Conservation (phyloP, 805 yeast genomes). For the Yarrowia bubula region DNA sequence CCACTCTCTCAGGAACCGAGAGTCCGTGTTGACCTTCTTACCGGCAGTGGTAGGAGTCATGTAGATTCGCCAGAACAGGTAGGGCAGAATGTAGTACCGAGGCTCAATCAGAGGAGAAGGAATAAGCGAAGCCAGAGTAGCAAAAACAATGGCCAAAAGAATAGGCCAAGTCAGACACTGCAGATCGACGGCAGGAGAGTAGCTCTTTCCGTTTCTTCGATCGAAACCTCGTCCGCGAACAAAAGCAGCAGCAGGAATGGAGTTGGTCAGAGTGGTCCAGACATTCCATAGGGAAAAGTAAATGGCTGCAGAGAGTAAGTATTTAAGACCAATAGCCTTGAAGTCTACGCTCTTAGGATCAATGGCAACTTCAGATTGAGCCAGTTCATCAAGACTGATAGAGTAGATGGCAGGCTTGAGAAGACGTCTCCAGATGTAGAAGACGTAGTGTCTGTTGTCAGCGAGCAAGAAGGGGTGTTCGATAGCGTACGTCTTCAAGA, state of each 20-base stretch:
- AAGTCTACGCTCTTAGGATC: constrained; percentile 55
- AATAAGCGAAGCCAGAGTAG: constrained; percentile 52
- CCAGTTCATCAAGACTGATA: constrained; percentile 4
- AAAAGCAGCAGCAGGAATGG: background rate
- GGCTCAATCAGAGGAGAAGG: constrained; percentile 96
- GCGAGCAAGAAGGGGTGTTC: constrained; percentile 90
- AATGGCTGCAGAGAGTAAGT: constrained; percentile 29
- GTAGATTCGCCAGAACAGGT: constrained; percentile 59
- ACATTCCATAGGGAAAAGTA: constrained; percentile 42
- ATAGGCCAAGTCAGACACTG: constrained; percentile 25
- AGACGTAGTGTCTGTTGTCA: constrained; percentile 91
- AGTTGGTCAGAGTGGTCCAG: constrained; percentile 38
- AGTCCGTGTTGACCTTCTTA: constrained; percentile 33
- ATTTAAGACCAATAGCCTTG: constrained; percentile 25
- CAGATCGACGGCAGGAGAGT: constrained; percentile 6
- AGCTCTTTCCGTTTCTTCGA: constrained; percentile 5
- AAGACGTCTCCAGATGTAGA: constrained; percentile 73
- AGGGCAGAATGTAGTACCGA: constrained; percentile 84
- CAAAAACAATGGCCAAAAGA: constrained; percentile 35
- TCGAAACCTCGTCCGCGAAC: constrained; percentile 12
- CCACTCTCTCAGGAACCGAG: constrained; percentile 53
- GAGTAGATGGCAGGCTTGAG: constrained; percentile 43
- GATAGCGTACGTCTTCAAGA: constrained; percentile 46
- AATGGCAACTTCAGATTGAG: background rate
- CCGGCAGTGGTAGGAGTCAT: constrained; percentile 43